phyloP scores from a whole-genome alignment of 1,284 basidiomycete genomes.

The Spongispora temasekensis region DNA sequence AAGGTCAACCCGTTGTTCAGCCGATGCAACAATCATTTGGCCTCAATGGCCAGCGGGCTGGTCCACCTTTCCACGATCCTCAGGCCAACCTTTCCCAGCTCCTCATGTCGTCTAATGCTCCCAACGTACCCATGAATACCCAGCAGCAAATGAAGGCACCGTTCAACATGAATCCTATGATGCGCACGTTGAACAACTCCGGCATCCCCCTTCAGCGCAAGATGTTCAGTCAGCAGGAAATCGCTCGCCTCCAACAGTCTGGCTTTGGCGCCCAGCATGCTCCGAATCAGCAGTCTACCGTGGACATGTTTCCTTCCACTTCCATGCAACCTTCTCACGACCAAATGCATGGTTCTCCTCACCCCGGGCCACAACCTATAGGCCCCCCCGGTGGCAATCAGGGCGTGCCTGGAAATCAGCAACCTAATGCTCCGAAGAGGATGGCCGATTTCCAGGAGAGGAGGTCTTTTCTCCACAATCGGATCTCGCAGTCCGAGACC shows the following conservation, averaged over 20 bases:
- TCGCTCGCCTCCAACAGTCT: constrained; percentile 38
- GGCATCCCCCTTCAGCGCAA: constrained; percentile 46
- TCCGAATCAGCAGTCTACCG: constrained; percentile 37
- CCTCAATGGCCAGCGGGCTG: constrained; percentile 33
- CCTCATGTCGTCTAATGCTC: constrained; percentile 44
- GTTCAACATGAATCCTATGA: constrained; percentile 38
- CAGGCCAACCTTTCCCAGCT: constrained; percentile 41
- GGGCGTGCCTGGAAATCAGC: constrained; percentile 27
- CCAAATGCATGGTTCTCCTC: constrained; percentile 52
- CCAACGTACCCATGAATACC: constrained; percentile 36
- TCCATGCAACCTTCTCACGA: constrained; percentile 42
- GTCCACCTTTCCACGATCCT: constrained; percentile 45
- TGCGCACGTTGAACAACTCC: constrained; percentile 41
- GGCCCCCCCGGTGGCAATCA: constrained; percentile 22
- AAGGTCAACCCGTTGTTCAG: constrained; percentile 36
- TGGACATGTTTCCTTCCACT: constrained; percentile 46
- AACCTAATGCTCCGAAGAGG: constrained; percentile 20
- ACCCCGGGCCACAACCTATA: constrained; percentile 32
- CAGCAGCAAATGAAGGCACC: constrained; percentile 31
- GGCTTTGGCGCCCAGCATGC: constrained; percentile 31
- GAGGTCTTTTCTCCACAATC: constrained; percentile 13
- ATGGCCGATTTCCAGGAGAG: constrained; percentile 31
- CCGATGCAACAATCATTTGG: constrained; percentile 46
- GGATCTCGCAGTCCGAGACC: constrained; percentile 24
- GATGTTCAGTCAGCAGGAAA: constrained; percentile 47